Conservation (phyloP, 805 yeast species). For the Metschnikowia henanensis region DNA sequence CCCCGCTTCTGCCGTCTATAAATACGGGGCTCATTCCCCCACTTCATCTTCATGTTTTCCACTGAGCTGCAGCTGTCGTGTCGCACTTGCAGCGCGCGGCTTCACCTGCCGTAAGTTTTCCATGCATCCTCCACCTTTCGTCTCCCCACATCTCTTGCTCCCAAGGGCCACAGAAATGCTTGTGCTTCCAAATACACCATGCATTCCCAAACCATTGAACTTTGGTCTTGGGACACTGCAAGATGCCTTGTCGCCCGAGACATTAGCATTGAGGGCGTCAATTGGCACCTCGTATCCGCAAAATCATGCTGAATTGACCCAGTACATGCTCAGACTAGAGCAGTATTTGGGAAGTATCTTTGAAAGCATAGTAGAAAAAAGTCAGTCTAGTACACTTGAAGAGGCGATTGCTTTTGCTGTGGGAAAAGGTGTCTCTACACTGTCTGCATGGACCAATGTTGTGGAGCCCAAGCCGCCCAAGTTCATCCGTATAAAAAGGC, state of each 20-base stretch:
- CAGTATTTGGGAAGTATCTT: conserved; percentile 32
- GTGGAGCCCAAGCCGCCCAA: background rate
- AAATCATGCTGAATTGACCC: conserved; percentile 26
- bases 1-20: conserved; percentile 1
- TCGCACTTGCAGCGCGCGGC: background rate
- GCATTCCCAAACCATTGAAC: conserved; percentile 20
- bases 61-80: background rate
- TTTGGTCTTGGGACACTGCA: background rate
- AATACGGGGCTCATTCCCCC: background rate
- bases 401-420: conserved; percentile 5
- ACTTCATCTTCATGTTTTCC: background rate
- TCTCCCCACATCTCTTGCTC: background rate
- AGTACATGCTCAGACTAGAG: conserved; percentile 34
- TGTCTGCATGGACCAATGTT: background rate
- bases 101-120: background rate
- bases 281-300: conserved; percentile 12
- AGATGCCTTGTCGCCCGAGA: conserved; percentile 6
- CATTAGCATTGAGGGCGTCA: conserved; percentile 21
- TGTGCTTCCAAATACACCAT: conserved; percentile 36
- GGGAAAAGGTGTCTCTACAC: conserved; percentile 3
- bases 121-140: background rate
- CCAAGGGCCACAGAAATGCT: conserved; percentile 21
- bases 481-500: conserved; percentile 2
- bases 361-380: conserved; percentile 8
- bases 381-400: background rate